These are phyloP conservation scores for Termitomyces sp. DNA, from an alignment of 768 basidiomycete species.

Conservation along the genomic window DNA sequence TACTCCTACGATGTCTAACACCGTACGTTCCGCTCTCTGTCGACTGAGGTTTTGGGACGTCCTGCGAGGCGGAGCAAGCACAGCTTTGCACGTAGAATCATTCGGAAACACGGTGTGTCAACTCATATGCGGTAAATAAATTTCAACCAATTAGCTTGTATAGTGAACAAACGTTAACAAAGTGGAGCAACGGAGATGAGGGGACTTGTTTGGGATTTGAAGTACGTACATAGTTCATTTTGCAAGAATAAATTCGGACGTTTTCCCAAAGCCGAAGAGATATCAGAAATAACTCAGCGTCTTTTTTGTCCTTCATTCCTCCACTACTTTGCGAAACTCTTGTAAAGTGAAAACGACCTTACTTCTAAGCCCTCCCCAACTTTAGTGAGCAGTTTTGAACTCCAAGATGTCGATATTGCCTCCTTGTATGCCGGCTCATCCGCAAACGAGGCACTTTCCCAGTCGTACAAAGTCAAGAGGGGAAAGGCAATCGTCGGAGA, in stretches of 20 bases:
- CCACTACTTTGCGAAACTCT: constrained; percentile 8
- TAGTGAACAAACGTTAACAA: background rate
- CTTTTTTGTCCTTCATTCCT: background rate
- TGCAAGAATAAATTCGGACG: background rate
- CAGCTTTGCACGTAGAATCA: constrained; percentile 44
- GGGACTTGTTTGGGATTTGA: background rate
- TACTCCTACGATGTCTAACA: constrained; percentile 33
- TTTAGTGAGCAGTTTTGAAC: constrained; percentile 1
- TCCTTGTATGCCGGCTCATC: constrained; percentile 10
- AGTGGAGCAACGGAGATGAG: background rate
- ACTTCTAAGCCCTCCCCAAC: background rate
- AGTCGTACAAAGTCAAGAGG: constrained; percentile 16
- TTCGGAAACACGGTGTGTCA: constrained; percentile 30
- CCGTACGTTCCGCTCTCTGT: constrained; percentile 38
- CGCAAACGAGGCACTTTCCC: constrained; percentile 7
- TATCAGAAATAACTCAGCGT: background rate
- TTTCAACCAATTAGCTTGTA: background rate
- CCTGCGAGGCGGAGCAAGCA: constrained; percentile 42
- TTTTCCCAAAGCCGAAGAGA: background rate
- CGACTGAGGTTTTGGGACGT: constrained; percentile 33
- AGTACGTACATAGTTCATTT: background rate
- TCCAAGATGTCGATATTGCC: constrained; percentile 12
- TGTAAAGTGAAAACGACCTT: constrained; percentile 13
- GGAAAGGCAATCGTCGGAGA: background rate
- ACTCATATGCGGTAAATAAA: background rate